Evolutionary conservation across 2,329 filamentous ascomycete species (phyloP).

Genomic region (Albophoma yamanashiensis): DNA sequence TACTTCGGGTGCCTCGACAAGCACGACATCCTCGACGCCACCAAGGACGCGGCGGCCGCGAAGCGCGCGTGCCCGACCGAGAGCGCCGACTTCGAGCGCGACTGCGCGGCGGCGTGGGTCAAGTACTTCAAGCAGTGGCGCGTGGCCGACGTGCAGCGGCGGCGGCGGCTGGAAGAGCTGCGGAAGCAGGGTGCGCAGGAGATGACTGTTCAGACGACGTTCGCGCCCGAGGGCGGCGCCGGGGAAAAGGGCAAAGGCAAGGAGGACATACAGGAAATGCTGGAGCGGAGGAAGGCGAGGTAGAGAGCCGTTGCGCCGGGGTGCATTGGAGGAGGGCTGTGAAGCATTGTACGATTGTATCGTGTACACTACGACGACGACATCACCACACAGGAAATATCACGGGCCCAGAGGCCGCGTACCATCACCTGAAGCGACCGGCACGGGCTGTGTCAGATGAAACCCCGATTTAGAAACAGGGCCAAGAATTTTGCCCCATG

Average conservation of each 20-base stretch:
- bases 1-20: constrained; percentile 86
- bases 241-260: constrained; percentile 19
- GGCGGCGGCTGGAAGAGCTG: constrained; percentile 65
- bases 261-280: constrained; percentile 27
- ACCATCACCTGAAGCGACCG: not conserved
- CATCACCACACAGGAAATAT: not conserved
- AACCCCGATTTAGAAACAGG: not conserved
- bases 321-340: not conserved
- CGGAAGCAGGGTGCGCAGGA: constrained; percentile 60
- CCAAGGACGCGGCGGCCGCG: constrained; percentile 29
- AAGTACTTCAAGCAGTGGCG: constrained; percentile 97
- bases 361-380: not conserved
- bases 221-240: constrained; percentile 22
- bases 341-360: not conserved
- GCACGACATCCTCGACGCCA: constrained; percentile 65
- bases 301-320: not conserved
- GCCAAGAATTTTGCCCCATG: not conserved
- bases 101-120: constrained; percentile 89
- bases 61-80: constrained; percentile 28
- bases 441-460: not conserved
- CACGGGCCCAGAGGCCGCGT: not conserved
- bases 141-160: constrained; percentile 84
- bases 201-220: constrained; percentile 33
- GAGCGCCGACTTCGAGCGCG: constrained; percentile 58
- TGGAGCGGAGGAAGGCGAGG: constrained; percentile 23